A percentile compares a stretch with the other conserved stretches of the same genome.
Conservation (phyloP, 2,329 filamentous ascomycete species). For the Neopestalotiopsis clavispora region DNA sequence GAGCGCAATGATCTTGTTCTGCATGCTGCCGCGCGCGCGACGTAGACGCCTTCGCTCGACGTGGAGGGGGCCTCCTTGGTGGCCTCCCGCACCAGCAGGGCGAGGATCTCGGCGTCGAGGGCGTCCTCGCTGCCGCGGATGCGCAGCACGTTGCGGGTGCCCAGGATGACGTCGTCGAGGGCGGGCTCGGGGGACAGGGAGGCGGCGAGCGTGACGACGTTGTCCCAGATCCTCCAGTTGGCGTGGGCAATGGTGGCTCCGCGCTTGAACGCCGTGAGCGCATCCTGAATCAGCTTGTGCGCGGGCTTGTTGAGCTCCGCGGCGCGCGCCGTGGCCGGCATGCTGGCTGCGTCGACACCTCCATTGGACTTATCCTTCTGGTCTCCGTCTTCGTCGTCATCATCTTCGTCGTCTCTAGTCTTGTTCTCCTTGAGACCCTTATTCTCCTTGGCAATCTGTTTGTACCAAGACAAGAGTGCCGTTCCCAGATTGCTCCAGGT, state of each 20-base stretch:
- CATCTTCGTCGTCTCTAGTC: constrained; percentile 25
- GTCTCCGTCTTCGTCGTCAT: constrained; percentile 34
- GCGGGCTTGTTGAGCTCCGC: constrained; percentile 52
- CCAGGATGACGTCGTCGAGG: constrained; percentile 76
- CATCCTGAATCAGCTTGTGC: constrained; percentile 67
- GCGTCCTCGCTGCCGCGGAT: constrained; percentile 80
- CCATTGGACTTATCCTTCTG: constrained; percentile 12
- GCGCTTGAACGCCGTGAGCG: constrained; percentile 84
- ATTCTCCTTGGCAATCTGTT: constrained; percentile 51
- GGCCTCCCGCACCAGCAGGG: constrained; percentile 73
- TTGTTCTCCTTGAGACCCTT: constrained; percentile 26
- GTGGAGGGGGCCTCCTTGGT: constrained; percentile 40
- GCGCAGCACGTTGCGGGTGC: constrained; percentile 75
- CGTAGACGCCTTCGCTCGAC: constrained; percentile 35
- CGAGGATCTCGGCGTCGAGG: constrained; percentile 76
- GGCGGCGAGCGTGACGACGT: constrained; percentile 85
- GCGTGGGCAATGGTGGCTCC: constrained; percentile 83
- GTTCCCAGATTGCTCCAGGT: constrained; percentile 95
- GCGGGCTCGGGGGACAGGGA: constrained; percentile 73
- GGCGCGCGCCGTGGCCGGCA: constrained; percentile 37
- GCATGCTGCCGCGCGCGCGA: constrained; percentile 60
- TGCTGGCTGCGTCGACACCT: constrained; percentile 20
- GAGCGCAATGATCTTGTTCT: constrained; percentile 70
- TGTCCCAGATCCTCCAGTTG: constrained; percentile 95
- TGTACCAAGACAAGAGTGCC: constrained; percentile 74